Percentiles rank a stretch among this genome's conserved stretches.
Conservation (phyloP, 495 filamentous ascomycete species). For the Tetracladium setigerum region DNA sequence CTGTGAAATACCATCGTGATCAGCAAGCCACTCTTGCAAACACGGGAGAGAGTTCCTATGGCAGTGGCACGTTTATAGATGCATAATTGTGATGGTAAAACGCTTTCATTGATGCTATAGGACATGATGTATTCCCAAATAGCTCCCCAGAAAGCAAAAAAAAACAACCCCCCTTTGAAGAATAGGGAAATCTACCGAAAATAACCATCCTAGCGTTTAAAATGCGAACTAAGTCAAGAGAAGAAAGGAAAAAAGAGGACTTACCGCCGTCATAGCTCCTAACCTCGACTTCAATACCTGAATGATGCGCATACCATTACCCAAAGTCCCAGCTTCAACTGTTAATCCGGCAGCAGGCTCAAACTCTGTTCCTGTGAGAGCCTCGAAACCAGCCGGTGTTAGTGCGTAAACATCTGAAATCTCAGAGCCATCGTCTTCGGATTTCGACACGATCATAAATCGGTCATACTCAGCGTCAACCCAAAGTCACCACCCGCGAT, state of each 20-base stretch:
- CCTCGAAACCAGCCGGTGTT: conserved; percentile 55
- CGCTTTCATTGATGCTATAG: conserved; percentile 26
- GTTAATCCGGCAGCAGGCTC: conserved; percentile 80
- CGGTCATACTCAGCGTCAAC: conserved; percentile 53
- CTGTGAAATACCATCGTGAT: conserved; percentile 32
- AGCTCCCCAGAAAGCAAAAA: conserved; percentile 14
- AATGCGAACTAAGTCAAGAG: not conserved
- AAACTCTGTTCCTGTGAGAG: conserved; percentile 68
- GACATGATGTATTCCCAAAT: conserved; percentile 18
- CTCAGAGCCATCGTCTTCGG: conserved; percentile 44
- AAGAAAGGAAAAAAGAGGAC: conserved; percentile 20
- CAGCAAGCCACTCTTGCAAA: conserved; percentile 4
- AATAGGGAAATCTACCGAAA: not conserved
- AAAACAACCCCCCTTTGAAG: not conserved
- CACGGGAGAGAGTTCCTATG: not conserved
- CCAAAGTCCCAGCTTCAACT: conserved; percentile 71
- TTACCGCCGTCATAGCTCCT: conserved; percentile 81
- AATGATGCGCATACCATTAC: conserved; percentile 65
- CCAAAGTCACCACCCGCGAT: conserved; percentile 42
- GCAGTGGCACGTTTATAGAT: conserved; percentile 9
- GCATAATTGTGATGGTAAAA: conserved; percentile 15
- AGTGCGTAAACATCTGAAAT: conserved; percentile 55
- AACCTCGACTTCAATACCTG: conserved; percentile 81
- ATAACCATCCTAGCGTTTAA: too few relatives aligned
- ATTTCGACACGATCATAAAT: conserved; percentile 62